Conservation (phyloP, 768 basidiomycete species). For the Cyclocybe cylindracea region DNA sequence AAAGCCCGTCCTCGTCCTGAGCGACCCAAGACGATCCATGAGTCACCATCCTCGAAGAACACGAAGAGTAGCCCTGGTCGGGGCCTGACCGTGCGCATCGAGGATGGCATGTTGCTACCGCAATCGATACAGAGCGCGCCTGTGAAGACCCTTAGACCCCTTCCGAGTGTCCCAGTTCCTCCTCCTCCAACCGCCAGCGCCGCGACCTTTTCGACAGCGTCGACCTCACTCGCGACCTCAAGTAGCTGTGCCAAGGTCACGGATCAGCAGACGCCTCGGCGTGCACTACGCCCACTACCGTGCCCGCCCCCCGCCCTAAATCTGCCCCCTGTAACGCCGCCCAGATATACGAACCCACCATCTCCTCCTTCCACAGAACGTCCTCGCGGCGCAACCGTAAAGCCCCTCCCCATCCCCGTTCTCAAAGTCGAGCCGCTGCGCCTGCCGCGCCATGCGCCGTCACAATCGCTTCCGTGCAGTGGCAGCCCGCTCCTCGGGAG, state of each 20-base stretch:
- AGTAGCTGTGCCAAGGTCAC: background rate
- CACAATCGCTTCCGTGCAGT: too few relatives aligned
- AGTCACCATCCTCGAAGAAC: background rate
- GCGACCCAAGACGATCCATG: conserved; percentile 2
- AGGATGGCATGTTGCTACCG: conserved; percentile 7
- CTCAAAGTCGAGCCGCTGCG: conserved; percentile 5
- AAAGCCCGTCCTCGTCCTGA: background rate
- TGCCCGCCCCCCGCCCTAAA: too few relatives aligned
- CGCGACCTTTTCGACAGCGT: background rate
- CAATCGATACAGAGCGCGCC: conserved; percentile 17
- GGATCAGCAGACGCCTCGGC: too few relatives aligned
- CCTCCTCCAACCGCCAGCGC: conserved; percentile 1
- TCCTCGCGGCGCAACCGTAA: background rate
- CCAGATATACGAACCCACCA: background rate
- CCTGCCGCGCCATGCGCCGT: too few relatives aligned
- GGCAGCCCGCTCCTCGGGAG: too few relatives aligned
- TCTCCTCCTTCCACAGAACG: background rate
- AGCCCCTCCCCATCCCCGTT: conserved; percentile 8
- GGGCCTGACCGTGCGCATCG: conserved; percentile 16
- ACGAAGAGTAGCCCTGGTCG: conserved; percentile 9
- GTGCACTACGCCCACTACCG: too few relatives aligned
- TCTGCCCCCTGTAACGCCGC: too few relatives aligned
- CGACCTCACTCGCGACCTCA: background rate
- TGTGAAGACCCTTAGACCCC: conserved; percentile 7
- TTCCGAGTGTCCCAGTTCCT: conserved; percentile 10